These are phyloP conservation scores for Candida saitoana DNA, from an alignment of 805 yeast genomes.

Conservation along the genomic window DNA sequence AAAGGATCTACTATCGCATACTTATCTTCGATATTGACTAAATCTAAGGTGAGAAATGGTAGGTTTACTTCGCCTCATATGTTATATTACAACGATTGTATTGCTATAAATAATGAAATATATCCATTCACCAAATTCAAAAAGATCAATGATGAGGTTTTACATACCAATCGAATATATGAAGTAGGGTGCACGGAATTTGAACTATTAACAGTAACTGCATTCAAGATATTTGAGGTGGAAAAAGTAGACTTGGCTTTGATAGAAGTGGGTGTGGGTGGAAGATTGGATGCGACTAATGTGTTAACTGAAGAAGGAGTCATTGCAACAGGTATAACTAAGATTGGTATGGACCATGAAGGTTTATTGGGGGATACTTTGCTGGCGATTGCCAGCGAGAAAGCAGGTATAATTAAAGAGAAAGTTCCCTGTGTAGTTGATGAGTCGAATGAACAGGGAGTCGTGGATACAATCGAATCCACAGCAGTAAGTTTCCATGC, in stretches of 20 bases:
- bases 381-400: conserved; percentile 64
- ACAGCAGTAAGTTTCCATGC: conserved; percentile 33
- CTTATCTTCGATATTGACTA: conserved; percentile 57
- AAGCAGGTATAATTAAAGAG: conserved; percentile 79
- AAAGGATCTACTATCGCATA: conserved; percentile 92
- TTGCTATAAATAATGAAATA: conserved; percentile 58
- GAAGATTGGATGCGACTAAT: conserved; percentile 85
- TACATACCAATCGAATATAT: conserved; percentile 32
- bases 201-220: conserved; percentile 81
- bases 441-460: conserved; percentile 55
- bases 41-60: conserved; percentile 54
- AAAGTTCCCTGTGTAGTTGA: conserved; percentile 67
- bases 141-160: conserved; percentile 40
- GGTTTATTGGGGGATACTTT: conserved; percentile 65
- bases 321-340: conserved; percentile 70
- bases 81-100: conserved; percentile 67
- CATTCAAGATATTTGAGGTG: conserved; percentile 67
- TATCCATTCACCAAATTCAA: conserved; percentile 47
- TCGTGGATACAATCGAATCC: conserved; percentile 41
- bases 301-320: conserved; percentile 42
- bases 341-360: conserved; percentile 85
- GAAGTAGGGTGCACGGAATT: conserved; percentile 77
- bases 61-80: conserved; percentile 89
- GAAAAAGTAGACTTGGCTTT: conserved; percentile 68
- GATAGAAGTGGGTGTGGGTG: conserved; percentile 94